Evolutionary conservation across 257 asterid genomes (phyloP), one percentile per base, ranked within the genome.

Genomic region (Penstemon eatonii): DNA sequence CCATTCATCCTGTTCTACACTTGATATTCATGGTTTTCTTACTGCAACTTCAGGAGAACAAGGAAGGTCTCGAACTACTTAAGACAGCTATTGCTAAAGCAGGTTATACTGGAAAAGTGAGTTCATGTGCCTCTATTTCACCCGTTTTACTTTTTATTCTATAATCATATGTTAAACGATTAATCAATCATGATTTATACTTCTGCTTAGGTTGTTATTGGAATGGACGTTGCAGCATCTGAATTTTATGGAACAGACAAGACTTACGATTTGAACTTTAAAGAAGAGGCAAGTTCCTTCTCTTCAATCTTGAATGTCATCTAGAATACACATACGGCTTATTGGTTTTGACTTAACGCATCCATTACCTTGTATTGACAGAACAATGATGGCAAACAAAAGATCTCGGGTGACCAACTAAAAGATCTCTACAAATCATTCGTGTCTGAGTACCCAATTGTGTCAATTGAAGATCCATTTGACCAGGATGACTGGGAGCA

Each of bases 201-300:
- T 68, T 59, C 66, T 41, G 3, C 41, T 0, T 60, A 89, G 99
- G 96, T 95, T 69, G 99, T 91, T 49, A 95, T 95, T 60, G 99
- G 99, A 42, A 95, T 94, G 97, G 97, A 94, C 75, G 99, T 94
- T 79, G 99, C 99, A 52, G 99, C 99, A 15, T 94, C 99, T 73
- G 99, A 91, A 72, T 94, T 94, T 69, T 94, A 87, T 60, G 91
- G 90, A 41, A 47, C 81, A 5, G 96, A 89, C 63, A 86, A 91
- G 84, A 82, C 83, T 7, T 91, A 91, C 8, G 99, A 94, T 67
- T 78, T 91, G 90, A 94, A 94, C 88, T 94, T 94, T 83, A 94
- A 94, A 71, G 99, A 94, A 83, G 97, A 91, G 91, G 99, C 74
- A 72, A 66, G 75, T 64, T 53, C 19, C 63, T 4, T 18, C 18